Conservation (phyloP, 75 land plant species). For the Cupressus sempervirens region DNA sequence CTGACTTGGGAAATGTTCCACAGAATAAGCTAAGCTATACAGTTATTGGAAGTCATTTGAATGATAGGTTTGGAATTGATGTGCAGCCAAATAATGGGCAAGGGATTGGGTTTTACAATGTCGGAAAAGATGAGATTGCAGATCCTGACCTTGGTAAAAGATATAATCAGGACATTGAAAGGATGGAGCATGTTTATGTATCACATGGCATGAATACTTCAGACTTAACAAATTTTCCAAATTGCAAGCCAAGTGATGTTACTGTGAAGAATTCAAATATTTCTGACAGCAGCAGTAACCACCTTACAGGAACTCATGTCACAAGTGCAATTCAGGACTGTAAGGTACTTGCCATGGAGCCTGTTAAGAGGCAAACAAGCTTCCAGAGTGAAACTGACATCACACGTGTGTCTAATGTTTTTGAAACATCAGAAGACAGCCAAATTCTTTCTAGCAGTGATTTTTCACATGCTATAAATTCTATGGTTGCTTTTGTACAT, state of each 20-base stretch:
- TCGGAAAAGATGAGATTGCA: constrained; percentile 29
- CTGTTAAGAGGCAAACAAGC: not conserved
- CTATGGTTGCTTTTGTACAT: not conserved
- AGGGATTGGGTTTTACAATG: constrained; percentile 14
- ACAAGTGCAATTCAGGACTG: not conserved
- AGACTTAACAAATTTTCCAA: constrained; percentile 21
- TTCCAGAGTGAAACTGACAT: not conserved
- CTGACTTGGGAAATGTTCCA: constrained; percentile 14
- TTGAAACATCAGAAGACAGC: not conserved
- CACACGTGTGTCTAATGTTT: not conserved
- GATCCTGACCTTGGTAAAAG: constrained; percentile 11
- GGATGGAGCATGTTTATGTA: constrained; percentile 18
- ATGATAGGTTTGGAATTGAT: constrained; percentile 19
- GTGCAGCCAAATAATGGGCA: constrained; percentile 21
- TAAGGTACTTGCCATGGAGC: not conserved
- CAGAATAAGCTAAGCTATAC: constrained; percentile 32
- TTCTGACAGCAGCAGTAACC: constrained; percentile 10
- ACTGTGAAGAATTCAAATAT: constrained; percentile 9
- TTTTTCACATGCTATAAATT: constrained; percentile 4
- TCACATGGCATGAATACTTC: constrained; percentile 16
- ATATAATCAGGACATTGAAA: constrained; percentile 23
- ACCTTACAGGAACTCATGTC: not conserved
- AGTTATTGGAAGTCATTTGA: constrained; percentile 22
- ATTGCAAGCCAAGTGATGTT: constrained; percentile 19
- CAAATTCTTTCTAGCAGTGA: constrained; percentile 5